phyloP scores from a whole-genome alignment of 345 rosid genomes.

The Gossypium rotundifolium region DNA sequence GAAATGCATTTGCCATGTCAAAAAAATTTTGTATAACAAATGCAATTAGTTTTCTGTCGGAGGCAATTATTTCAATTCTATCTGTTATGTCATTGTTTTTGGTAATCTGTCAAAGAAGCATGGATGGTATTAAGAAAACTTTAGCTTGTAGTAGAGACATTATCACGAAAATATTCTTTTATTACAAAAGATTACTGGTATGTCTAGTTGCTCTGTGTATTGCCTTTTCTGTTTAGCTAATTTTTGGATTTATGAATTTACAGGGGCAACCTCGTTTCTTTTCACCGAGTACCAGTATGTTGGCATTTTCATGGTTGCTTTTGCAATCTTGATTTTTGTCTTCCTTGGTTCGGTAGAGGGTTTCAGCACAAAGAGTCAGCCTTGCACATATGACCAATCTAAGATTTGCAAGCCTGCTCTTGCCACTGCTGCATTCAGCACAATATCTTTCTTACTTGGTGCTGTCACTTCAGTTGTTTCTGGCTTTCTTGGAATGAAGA shows the following conservation, averaged over 20 bases:
- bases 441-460: slow-evolving; percentile 59
- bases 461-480: slow-evolving; percentile 19
- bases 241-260: not conserved
- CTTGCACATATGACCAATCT: slow-evolving; percentile 45
- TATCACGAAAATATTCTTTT: not conserved
- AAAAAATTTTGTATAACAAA: not conserved
- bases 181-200: not conserved
- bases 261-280: slow-evolving; percentile 55
- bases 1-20: not conserved
- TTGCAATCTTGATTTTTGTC: slow-evolving; percentile 43
- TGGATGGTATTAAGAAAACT: not conserved
- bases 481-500: no score
- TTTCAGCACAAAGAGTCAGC: slow-evolving; percentile 53
- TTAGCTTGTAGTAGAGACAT: not conserved
- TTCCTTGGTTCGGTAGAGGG: slow-evolving; percentile 62
- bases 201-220: not conserved
- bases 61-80: not conserved
- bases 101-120: not conserved
- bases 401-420: slow-evolving; percentile 19
- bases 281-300: slow-evolving; percentile 52
- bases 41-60: not conserved
- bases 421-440: slow-evolving; percentile 70
- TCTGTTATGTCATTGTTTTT: not conserved
- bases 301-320: slow-evolving; percentile 46
- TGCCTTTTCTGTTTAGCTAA: not conserved